phyloP scores from a whole-genome alignment of 768 basidiomycete genomes.

The Tulasnella sp. region DNA sequence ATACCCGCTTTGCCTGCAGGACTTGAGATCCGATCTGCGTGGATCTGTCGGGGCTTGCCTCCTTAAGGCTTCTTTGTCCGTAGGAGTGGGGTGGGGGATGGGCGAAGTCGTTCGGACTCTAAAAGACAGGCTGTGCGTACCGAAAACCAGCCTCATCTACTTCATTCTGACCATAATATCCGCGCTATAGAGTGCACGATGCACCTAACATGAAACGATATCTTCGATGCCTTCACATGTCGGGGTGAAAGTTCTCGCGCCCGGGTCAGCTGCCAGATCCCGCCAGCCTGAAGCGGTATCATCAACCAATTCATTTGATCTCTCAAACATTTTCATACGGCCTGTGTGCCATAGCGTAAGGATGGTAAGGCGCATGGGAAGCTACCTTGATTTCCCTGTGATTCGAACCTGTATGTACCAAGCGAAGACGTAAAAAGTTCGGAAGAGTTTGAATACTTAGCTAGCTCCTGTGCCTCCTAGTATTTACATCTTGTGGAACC shows the following conservation, averaged over 20 bases:
- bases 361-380: not conserved
- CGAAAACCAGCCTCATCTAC: not conserved
- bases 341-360: not conserved
- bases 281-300: not conserved
- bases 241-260: not conserved
- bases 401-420: not conserved
- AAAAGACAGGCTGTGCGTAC: not conserved
- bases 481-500: not conserved
- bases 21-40: not conserved
- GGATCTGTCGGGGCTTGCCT: not conserved
- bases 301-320: not conserved
- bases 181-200: not conserved
- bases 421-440: not conserved
- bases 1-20: not conserved
- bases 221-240: not conserved
- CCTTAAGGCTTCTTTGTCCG: not conserved
- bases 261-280: not conserved
- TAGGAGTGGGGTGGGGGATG: not conserved
- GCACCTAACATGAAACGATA: not conserved
- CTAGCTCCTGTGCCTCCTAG: not conserved
- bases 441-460: not conserved
- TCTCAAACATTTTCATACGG: not conserved
- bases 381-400: not conserved
- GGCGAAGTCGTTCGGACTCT: not conserved
- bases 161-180: not conserved